Conservation (phyloP, 352 stramenopile genomes). For the Phytophthora hibernalis region DNA sequence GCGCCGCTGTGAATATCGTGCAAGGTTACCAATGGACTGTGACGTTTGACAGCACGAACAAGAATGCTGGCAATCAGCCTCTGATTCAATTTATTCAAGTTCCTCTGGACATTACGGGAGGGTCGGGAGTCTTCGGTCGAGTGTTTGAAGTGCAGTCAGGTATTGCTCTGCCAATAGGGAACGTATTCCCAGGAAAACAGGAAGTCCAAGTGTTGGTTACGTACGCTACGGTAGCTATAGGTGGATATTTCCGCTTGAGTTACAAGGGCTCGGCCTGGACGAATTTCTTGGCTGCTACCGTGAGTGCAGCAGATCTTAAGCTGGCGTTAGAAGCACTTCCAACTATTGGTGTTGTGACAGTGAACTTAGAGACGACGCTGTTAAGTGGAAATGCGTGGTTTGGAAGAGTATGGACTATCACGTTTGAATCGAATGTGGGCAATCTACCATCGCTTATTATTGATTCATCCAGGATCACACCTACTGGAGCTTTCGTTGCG, state of each 20-base stretch:
- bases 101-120: conserved; percentile 36
- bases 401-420: conserved; percentile 78
- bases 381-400: conserved; percentile 38
- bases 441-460: conserved; percentile 60
- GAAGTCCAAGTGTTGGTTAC: conserved; percentile 83
- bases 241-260: conserved; percentile 75
- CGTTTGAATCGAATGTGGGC: conserved; percentile 75
- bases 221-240: conserved; percentile 42
- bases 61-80: conserved; percentile 63
- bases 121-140: conserved; percentile 38
- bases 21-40: conserved; percentile 84
- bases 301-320: conserved; percentile 49
- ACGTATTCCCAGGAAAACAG: conserved; percentile 59
- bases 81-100: conserved; percentile 60
- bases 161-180: conserved; percentile 42
- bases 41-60: conserved; percentile 57
- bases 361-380: conserved; percentile 38
- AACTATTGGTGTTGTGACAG: conserved; percentile 66
- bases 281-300: conserved; percentile 60
- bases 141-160: conserved; percentile 63
- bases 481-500: conserved; percentile 47
- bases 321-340: conserved; percentile 68
- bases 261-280: conserved; percentile 80
- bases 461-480: conserved; percentile 70
- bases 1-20: conserved; percentile 58